Evolutionary conservation across 2,329 filamentous ascomycete genomes (phyloP).

Genomic region (Penicillium freii): DNA sequence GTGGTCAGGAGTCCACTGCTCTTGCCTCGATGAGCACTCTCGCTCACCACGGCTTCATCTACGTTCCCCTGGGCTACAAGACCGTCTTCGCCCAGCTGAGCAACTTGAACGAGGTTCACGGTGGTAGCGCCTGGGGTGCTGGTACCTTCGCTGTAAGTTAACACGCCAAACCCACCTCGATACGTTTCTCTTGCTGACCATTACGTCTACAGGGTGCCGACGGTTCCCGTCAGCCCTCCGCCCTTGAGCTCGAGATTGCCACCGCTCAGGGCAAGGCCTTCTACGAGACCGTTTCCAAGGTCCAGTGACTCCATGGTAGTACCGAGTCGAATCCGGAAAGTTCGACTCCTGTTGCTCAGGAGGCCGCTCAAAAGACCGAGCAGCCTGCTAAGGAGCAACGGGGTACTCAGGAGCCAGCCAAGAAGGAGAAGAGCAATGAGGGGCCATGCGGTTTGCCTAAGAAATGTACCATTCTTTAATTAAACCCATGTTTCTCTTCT

Average conservation of each 20-base stretch:
- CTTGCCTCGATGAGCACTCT: slow-evolving; percentile 80
- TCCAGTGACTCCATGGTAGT: slow-evolving; percentile 74
- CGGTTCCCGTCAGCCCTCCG: slow-evolving; percentile 76
- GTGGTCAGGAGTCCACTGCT: slow-evolving; percentile 89
- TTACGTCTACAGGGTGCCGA: slow-evolving; percentile 54
- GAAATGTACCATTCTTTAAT: slow-evolving; percentile 68
- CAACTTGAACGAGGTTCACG: slow-evolving; percentile 75
- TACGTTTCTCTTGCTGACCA: slow-evolving; percentile 10
- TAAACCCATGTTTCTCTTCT: slow-evolving; percentile 11
- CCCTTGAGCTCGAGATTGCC: slow-evolving; percentile 75
- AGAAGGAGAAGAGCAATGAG: slow-evolving; percentile 53
- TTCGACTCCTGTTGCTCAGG: slow-evolving; percentile 29
- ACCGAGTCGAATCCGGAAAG: slow-evolving; percentile 33
- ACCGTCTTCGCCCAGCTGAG: slow-evolving; percentile 68
- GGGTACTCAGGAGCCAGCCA: slow-evolving; percentile 32
- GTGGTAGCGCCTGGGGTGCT: slow-evolving; percentile 88
- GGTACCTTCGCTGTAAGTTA: slow-evolving; percentile 74
- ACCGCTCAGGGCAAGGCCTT: slow-evolving; percentile 80
- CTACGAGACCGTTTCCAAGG: slow-evolving; percentile 72
- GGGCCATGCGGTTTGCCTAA: slow-evolving; percentile 73
- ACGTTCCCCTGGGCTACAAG: slow-evolving; percentile 91
- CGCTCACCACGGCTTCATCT: slow-evolving; percentile 91
- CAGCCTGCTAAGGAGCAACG: slow-evolving; percentile 27
- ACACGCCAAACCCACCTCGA: neutral
- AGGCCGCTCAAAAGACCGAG: slow-evolving; percentile 25